These are phyloP conservation scores for Plasmopara muralis DNA, from an alignment of 352 stramenopile species.

Conservation along the genomic window DNA sequence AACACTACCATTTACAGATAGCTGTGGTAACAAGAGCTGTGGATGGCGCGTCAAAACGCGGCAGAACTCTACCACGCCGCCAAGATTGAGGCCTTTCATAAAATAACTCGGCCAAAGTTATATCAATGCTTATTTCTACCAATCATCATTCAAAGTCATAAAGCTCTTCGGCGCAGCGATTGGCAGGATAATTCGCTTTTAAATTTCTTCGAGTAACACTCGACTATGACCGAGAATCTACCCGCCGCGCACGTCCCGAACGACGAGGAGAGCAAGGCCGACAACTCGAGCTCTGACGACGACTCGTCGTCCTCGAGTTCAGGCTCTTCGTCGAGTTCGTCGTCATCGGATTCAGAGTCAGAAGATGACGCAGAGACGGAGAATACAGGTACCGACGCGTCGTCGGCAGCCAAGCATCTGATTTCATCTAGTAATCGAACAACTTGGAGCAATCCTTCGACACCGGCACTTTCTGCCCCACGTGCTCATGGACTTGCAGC, in stretches of 20 bases:
- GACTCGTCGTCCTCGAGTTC: constrained; percentile 74
- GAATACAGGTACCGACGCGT: constrained; percentile 5
- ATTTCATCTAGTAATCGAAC: constrained; percentile 6
- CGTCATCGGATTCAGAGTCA: constrained; percentile 77
- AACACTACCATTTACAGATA: constrained; percentile 63
- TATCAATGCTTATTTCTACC: constrained; percentile 10
- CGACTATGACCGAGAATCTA: constrained; percentile 24
- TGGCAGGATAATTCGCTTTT: no score
- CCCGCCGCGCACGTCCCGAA: constrained; percentile 21
- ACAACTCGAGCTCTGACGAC: constrained; percentile 67
- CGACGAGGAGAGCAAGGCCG: constrained; percentile 40
- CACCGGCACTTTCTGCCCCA: constrained; percentile 24
- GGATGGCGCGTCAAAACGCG: constrained; percentile 61
- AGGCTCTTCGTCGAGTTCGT: constrained; percentile 65
- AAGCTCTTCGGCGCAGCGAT: no score
- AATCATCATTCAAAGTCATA: constrained; percentile 7
- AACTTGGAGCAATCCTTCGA: constrained; percentile 9
- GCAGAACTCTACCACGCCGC: constrained; percentile 76
- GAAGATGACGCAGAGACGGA: constrained; percentile 32
- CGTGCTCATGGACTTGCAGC: constrained; percentile 27
- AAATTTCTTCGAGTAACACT: not conserved
- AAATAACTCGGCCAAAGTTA: not conserved
- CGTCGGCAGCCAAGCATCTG: constrained; percentile 8
- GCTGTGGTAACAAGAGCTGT: constrained; percentile 72
- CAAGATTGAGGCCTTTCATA: constrained; percentile 74